These are phyloP conservation scores for Polyrhizophydium stewartii DNA, from an alignment of 371 early-diverging fungal species.

Conservation along the genomic window DNA sequence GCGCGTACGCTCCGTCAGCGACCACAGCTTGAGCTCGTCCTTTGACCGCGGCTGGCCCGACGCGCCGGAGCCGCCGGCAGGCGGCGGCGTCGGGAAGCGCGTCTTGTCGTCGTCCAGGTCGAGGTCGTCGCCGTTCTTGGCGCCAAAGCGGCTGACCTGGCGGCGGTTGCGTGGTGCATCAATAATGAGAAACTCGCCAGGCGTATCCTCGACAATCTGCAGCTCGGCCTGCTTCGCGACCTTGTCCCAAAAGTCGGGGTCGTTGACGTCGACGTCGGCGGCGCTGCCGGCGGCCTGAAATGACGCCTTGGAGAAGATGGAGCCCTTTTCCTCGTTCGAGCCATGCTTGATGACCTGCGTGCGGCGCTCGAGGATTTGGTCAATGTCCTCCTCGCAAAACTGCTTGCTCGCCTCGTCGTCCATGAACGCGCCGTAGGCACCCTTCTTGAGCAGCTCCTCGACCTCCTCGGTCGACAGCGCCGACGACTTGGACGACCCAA, in stretches of 20 bases:
- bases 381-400: conserved; percentile 97
- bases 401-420: conserved; percentile 39
- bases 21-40: conserved; percentile 53
- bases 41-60: conserved; percentile 28
- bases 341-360: conserved; percentile 85
- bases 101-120: not conserved
- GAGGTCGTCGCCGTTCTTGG: not conserved
- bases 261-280: conserved; percentile 78
- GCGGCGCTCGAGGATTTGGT: conserved; percentile 88
- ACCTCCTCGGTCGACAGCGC: conserved; percentile 73
- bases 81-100: not conserved
- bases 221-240: conserved; percentile 81
- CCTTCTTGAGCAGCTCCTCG: conserved; percentile 85
- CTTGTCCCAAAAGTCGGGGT: conserved; percentile 98
- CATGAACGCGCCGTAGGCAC: conserved; percentile 67
- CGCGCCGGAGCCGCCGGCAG: not conserved
- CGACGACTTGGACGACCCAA: conserved; percentile 22
- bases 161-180: conserved; percentile 65
- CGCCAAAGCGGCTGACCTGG: conserved; percentile 7
- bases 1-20: conserved; percentile 67
- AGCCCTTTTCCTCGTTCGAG: conserved; percentile 62
- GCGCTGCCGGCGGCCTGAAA: conserved; percentile 50
- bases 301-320: conserved; percentile 92
- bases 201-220: conserved; percentile 51
- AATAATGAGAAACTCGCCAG: conserved; percentile 56